A percentile compares a stretch with the other conserved stretches of the same genome.
phyloP scores from a whole-genome alignment of 768 basidiomycete genomes.

The Lactarius quietus region DNA sequence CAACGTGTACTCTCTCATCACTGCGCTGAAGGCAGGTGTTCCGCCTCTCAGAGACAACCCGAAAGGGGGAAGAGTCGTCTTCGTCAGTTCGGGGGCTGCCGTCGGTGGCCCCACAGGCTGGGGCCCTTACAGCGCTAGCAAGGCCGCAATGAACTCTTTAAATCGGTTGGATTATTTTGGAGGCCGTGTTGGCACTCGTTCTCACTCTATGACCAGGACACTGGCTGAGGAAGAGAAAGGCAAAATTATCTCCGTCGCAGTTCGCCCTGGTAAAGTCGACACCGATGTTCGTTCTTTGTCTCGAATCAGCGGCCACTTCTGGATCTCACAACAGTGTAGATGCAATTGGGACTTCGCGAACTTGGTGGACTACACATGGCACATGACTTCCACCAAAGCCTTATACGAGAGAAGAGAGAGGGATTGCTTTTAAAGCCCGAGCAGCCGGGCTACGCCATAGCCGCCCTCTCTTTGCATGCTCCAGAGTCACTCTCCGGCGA shows the following conservation, averaged over 20 bases:
- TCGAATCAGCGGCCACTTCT: not conserved
- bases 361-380: conserved; percentile 53
- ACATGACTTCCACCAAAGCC: conserved; percentile 50
- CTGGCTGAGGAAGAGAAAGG: conserved; percentile 78
- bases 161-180: conserved; percentile 36
- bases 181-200: not conserved
- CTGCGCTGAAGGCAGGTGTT: conserved; percentile 60
- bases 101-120: conserved; percentile 62
- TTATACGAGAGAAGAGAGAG: conserved; percentile 52
- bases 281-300: conserved; percentile 53
- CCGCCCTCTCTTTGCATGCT: conserved; percentile 65
- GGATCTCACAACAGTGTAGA: conserved; percentile 41
- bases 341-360: conserved; percentile 60
- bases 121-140: conserved; percentile 79
- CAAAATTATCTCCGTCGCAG: conserved; percentile 62
- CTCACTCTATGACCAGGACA: conserved; percentile 47
- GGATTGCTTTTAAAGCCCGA: conserved; percentile 76
- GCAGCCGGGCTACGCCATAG: conserved; percentile 74
- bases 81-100: conserved; percentile 86
- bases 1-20: conserved; percentile 84
- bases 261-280: conserved; percentile 87
- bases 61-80: conserved; percentile 62
- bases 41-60: conserved; percentile 64
- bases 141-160: conserved; percentile 85
- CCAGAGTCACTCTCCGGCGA: conserved; percentile 61